Base-by-base conservation (phyloP, 139 green algal genomes). In the Microglena sp. region DNA sequence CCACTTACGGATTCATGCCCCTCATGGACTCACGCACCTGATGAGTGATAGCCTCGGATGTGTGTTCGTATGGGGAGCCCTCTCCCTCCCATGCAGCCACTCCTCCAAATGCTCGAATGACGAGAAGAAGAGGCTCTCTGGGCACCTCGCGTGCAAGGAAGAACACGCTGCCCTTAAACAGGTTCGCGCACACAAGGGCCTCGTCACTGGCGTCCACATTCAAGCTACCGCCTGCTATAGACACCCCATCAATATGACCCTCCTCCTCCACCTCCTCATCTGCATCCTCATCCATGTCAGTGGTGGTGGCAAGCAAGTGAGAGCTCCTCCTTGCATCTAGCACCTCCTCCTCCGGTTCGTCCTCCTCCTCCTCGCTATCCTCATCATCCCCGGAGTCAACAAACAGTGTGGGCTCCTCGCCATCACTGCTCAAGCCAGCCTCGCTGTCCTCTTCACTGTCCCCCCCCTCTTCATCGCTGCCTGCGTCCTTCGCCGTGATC, bases 91-190 rank as follows among this genome's bases (percentile, higher is more conserved):
- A 99, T 1, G 71, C 84, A 24, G 76, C 92, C 30, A 64, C 66
- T 30, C 94, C 94, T 11, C 94, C 94, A 85, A 98, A 97, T 5
- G 90, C 75, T 8, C 77, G 76, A 34, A 99, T 90, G 2, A 97
- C 80, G 29, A 99, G 83, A 57, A 95, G 78, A 58, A 98, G 83
- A 44, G 86, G 73, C 74, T 99, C 94, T 0, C 84, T 65, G 0
- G 92, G 91, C 45, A 94, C 85, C 73, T 95, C 89, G 0, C 88
- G 73, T 3, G 83, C 85, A 44, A 99, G 77, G 71, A 93, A 98
- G 77, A 99, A 95, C 5, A 92, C 77, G 35, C 95, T 61, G 22
- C 92, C 74, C n/a, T 76, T 69, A 66, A 99, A 97, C 45, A 99
- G 76, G 21, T 59, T 55, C 8, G 64, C 73, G 65, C 89, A 96